Evolutionary conservation across 768 basidiomycete genomes (phyloP).

Genomic region (Lyophyllum atratum): DNA sequence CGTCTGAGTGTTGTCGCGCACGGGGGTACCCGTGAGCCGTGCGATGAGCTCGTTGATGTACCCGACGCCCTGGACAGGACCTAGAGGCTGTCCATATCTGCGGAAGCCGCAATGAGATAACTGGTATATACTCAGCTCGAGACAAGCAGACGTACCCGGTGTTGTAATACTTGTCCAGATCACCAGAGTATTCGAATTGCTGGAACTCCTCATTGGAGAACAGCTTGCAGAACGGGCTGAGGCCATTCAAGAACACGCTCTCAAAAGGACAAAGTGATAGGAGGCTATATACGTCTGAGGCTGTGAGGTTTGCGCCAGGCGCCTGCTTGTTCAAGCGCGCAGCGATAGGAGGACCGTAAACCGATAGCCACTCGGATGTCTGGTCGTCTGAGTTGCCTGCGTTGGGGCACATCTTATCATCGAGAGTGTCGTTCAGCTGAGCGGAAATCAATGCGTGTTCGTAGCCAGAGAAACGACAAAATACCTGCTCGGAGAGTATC

Average conservation of each 20-base stretch:
- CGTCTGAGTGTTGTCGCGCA: conserved; percentile 71
- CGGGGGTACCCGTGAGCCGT: conserved; percentile 64
- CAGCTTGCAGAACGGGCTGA: conserved; percentile 73
- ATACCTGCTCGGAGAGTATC: conserved; percentile 57
- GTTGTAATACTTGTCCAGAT: conserved; percentile 78
- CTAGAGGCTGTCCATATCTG: conserved; percentile 69
- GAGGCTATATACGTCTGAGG: conserved; percentile 56
- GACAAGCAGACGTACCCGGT: conserved; percentile 54
- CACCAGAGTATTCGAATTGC: conserved; percentile 68
- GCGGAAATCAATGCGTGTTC: neutral
- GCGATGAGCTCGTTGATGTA: conserved; percentile 90
- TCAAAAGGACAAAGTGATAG: conserved; percentile 83
- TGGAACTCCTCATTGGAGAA: conserved; percentile 67
- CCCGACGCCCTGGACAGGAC: conserved; percentile 81
- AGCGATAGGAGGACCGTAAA: conserved; percentile 57
- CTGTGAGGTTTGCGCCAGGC: conserved; percentile 60
- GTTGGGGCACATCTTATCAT: conserved; percentile 65
- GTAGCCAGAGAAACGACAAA: conserved; percentile 9
- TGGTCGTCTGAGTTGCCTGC: conserved; percentile 45
- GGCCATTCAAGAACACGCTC: conserved; percentile 50
- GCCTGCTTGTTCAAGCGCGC: conserved; percentile 60
- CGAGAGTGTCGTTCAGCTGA: conserved; percentile 67
- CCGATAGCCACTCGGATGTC: conserved; percentile 53
- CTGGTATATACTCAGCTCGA: too few species aligned
- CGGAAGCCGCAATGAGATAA: neutral